Base-by-base conservation (phyloP, 1,139 yeast genomes). In the Diutina catenulata region DNA sequence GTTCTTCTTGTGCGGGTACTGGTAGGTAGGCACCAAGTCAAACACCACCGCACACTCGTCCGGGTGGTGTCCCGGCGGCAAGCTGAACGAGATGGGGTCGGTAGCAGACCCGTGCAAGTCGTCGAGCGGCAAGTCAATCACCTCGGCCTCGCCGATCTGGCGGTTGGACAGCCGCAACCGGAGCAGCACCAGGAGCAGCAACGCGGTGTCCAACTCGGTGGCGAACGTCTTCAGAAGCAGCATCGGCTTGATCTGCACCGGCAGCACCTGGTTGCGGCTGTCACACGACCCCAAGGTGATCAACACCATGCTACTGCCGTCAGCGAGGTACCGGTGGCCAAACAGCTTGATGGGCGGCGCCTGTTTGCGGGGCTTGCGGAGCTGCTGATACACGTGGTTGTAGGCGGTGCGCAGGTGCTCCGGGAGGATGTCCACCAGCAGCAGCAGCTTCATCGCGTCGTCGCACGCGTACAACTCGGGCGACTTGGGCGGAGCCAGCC, bases 1-100 rank as follows among this genome's bases (percentile, higher is more conserved):
- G 23, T 65, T 60, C 38, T 60, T 56, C 43, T 55, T 39, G 37
- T 28, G 28, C 16, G 59, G 47, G 41, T 61, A 60, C 41, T 64
- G 83, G 54, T 87, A 88, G 0, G 97, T 86, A n/a, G 96, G 95
- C 18, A 88, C 87, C 43, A 91, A 70, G 55, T 91, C 97, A 59
- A 91, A 91, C 32, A 76, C 74, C 24, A 91, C 57, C 3, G 70
- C 57, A n/a, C 79, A 68, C 43, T 79, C 75, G 35, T 70, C 62
- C 3, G 80, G 66, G 32, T 66, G 65, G 33, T 60, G 49, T 28
- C 65, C 62, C 38, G 66, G 62, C 8, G 68, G 61, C 42, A 86
- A 70, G 44, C 78, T 78, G 57, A 91, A 86, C 8, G 80, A 66
- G 37, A 88, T 70, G 7, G 95, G 94, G 49, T 87, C 97, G 4